Conservation (phyloP, 176 grass and related monocot genomes). For the Zea mays region Zm-B73-REFERENCE-NAM-5.0 NC_050096.1:99500501-99501000, state of each 20-base stretch:
- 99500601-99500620: constrained; percentile 95
- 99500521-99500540: neutral
- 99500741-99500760: constrained; percentile 24
- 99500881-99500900: constrained; percentile 20
- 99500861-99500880: constrained; percentile 38
- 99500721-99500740: constrained; percentile 97
- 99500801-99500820: constrained; percentile 30
- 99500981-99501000: constrained; percentile 82
- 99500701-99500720: constrained; percentile 90
- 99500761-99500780: too few species aligned
- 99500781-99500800: neutral
- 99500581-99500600: constrained; percentile 53
- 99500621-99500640: constrained; percentile 88
- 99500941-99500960: too few species aligned
- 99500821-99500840: constrained; percentile 26
- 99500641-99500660: constrained; percentile 97
- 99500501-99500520: neutral
- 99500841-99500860: constrained; percentile 60
- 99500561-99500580: neutral
- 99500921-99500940: neutral
- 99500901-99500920: constrained; percentile 21
- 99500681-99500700: constrained; percentile 93
- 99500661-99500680: constrained; percentile 77
- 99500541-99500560: neutral
- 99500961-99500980: constrained; percentile 82